phyloP scores from a whole-genome alignment of 202 grass and related monocot species.

The Cymbopogon flexuosus region DNA sequence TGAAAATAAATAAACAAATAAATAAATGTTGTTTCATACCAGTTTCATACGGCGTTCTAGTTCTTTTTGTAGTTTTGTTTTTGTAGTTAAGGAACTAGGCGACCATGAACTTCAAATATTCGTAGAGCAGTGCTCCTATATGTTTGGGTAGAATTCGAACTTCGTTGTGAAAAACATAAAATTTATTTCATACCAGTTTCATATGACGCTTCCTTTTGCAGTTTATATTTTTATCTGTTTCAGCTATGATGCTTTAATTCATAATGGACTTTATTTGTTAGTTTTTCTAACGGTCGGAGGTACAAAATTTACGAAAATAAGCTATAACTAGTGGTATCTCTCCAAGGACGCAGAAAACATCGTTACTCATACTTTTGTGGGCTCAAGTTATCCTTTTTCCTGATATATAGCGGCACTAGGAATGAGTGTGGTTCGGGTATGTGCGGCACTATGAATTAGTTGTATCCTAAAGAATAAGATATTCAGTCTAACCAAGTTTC shows the following conservation, averaged over 20 bases:
- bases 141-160: neutral
- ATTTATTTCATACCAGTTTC: no score
- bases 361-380: no score
- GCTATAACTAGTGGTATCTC: neutral
- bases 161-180: neutral
- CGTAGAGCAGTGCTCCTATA: neutral
- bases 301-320: neutral
- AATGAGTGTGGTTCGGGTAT: no score
- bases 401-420: no score
- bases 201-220: no score
- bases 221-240: neutral
- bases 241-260: neutral
- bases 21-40: neutral
- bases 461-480: no score
- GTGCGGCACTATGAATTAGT: no score
- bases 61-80: no score
- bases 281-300: neutral
- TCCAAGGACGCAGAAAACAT: neutral
- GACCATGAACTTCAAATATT: neutral
- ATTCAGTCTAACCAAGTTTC: no score
- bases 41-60: neutral
- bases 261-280: neutral
- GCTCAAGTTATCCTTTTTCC: no score
- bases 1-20: no score
- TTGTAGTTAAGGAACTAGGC: neutral